Conservation (phyloP, 108 stramenopile species). For the Chaetoceros muelleri region DNA sequence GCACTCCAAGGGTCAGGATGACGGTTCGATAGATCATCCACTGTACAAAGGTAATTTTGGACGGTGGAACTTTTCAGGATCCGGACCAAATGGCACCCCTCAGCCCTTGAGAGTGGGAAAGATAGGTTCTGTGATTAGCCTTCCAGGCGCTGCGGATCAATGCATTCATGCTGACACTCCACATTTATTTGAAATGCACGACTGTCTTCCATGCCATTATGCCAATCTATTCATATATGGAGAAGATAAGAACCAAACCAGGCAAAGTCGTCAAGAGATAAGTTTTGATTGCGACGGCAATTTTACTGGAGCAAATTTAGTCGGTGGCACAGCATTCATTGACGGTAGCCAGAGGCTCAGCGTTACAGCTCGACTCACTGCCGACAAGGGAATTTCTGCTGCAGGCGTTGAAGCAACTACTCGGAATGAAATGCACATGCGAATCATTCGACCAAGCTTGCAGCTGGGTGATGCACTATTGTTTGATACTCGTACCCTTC, state of each 20-base stretch:
- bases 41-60: conserved; percentile 67
- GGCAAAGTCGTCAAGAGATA: conserved; percentile 6
- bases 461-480: conserved; percentile 70
- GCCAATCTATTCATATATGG: conserved; percentile 71
- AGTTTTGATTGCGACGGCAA: conserved; percentile 20
- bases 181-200: conserved; percentile 64
- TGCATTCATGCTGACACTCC: conserved; percentile 83
- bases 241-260: conserved; percentile 12
- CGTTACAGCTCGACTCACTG: conserved; percentile 31
- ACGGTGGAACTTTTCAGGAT: conserved; percentile 75
- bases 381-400: conserved; percentile 1
- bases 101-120: conserved; percentile 61
- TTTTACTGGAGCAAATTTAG: conserved; percentile 28
- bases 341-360: conserved; percentile 57
- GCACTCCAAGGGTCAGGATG: conserved; percentile 4
- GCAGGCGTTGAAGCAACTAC: conserved; percentile 3
- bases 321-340: conserved; percentile 80
- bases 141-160: conserved; percentile 75
- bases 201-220: conserved; percentile 74
- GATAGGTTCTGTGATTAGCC: conserved; percentile 73
- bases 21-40: background rate
- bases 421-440: conserved; percentile 20
- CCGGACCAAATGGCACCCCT: conserved; percentile 68
- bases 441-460: conserved; percentile 59
- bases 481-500: conserved; percentile 75